These are phyloP conservation scores for Rosa persica DNA, from an alignment of 306 rosid species.

Conservation along the genomic window DNA sequence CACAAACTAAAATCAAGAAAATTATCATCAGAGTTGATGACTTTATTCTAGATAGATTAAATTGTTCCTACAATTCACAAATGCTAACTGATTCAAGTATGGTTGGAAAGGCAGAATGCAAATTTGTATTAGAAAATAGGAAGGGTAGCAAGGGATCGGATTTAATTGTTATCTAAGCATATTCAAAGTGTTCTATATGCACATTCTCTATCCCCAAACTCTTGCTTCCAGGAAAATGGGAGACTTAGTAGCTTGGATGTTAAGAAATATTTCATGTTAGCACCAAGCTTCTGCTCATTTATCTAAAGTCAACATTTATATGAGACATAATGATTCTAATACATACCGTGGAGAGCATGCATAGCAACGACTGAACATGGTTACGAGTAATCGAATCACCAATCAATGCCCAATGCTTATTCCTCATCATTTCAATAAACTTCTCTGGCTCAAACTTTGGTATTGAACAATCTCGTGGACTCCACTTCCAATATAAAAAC, in stretches of 20 bases:
- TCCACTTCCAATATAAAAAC: conserved; percentile 82
- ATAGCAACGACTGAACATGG: conserved; percentile 87
- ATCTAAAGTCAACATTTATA: conserved; percentile 7
- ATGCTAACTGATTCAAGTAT: not conserved
- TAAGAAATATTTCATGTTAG: not conserved
- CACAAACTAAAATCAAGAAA: not conserved
- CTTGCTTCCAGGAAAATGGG: not conserved
- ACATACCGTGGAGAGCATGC: conserved; percentile 84
- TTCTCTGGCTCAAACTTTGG: conserved; percentile 56
- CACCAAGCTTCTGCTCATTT: not conserved
- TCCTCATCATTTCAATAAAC: conserved; percentile 73
- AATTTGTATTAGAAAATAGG: not conserved
- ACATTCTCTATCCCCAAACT: conserved; percentile 3
- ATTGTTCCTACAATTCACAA: conserved; percentile 5
- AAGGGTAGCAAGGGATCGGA: not conserved
- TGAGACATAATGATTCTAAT: conserved; percentile 17
- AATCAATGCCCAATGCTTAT: conserved; percentile 78
- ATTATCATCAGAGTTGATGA: not conserved
- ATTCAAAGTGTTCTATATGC: not conserved
- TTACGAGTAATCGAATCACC: conserved; percentile 96
- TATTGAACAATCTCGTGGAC: conserved; percentile 67
- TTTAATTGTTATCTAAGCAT: not conserved
- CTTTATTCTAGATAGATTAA: not conserved
- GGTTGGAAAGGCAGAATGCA: not conserved
- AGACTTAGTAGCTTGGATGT: not conserved